These are phyloP conservation scores for Sporothrix curviconia DNA, from an alignment of 2,329 filamentous ascomycete genomes.

Conservation along the genomic window DNA sequence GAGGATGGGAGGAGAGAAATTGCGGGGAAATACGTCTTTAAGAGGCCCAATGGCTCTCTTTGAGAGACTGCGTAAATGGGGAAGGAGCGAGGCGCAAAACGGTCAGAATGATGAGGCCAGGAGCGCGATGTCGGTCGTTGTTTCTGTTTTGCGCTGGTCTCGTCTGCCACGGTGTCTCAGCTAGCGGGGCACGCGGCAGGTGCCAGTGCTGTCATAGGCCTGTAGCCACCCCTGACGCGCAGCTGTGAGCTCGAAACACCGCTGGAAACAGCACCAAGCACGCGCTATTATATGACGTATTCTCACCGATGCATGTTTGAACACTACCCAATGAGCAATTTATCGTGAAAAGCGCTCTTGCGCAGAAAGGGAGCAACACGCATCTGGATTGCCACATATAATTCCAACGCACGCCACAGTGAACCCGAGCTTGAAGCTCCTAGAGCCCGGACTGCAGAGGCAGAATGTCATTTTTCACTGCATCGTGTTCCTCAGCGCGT, in stretches of 20 bases:
- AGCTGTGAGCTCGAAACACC: neutral
- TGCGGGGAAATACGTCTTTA: neutral
- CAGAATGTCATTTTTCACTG: no score
- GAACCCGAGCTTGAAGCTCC: no score
- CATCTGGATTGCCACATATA: no score
- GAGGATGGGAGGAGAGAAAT: neutral
- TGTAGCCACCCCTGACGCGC: neutral
- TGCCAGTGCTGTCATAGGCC: slow-evolving; percentile 5
- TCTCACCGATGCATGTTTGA: neutral
- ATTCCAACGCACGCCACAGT: no score
- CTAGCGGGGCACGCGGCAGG: slow-evolving; percentile 12
- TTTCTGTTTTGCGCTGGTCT: slow-evolving; percentile 2
- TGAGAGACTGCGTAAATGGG: neutral
- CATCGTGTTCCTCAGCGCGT: no score
- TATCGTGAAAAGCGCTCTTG: no score
- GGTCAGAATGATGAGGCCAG: neutral
- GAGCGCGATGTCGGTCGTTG: slow-evolving; percentile 15
- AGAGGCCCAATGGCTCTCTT: neutral
- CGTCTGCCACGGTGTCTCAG: neutral
- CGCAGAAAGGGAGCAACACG: no score
- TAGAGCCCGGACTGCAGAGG: no score
- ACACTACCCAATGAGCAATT: no score
- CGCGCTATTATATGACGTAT: neutral
- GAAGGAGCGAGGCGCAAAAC: neutral
- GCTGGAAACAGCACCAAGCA: no score